phyloP scores from a whole-genome alignment of 441 rosid species.

The Rhodomyrtus psidioides region DNA sequence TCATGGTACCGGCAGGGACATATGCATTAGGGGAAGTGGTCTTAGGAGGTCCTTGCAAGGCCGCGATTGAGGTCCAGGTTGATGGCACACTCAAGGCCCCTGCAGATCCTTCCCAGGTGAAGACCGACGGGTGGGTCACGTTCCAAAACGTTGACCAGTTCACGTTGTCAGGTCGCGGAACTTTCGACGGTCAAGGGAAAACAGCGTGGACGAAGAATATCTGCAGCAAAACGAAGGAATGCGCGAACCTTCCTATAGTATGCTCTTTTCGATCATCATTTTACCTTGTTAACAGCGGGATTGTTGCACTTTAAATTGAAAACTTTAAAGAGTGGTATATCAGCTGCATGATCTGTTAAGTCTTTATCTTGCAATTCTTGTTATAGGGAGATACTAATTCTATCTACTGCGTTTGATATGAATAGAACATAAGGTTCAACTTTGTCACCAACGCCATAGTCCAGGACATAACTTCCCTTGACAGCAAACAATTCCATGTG shows the following conservation, averaged over 20 bases:
- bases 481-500: conserved; percentile 3
- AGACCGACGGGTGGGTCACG: neutral
- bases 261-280: neutral
- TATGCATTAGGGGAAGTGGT: neutral
- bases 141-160: neutral
- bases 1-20: neutral
- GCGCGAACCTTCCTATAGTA: neutral
- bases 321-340: neutral
- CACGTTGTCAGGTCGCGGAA: conserved; percentile 1
- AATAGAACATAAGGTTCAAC: conserved; percentile 13
- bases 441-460: neutral
- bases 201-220: neutral
- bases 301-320: neutral
- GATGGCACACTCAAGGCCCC: conserved; percentile 4
- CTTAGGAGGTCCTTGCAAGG: conserved; percentile 4
- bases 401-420: conserved; percentile 5
- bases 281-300: neutral
- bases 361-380: conserved; percentile 8
- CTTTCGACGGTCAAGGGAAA: conserved; percentile 4
- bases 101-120: neutral
- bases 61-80: neutral
- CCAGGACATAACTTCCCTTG: neutral
- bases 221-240: neutral
- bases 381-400: neutral
- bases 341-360: conserved; percentile 17